Evolutionary conservation across 257 asterid species (phyloP).

Genomic region (Euphrasia confusa): DNA sequence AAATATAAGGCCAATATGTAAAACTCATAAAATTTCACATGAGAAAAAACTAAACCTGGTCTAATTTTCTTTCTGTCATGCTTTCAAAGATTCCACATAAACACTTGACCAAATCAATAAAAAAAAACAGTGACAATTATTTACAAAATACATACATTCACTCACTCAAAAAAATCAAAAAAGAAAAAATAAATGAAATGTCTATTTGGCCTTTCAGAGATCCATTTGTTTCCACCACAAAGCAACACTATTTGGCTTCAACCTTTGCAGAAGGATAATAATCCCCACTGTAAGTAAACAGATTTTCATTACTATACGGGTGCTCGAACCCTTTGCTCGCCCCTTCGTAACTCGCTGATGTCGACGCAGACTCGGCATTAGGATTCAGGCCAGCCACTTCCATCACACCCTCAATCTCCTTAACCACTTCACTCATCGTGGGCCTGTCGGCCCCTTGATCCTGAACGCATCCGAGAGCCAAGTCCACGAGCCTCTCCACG

Average conservation of each 20-base stretch:
- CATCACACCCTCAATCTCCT: background rate
- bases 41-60: too few relatives aligned
- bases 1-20: too few relatives aligned
- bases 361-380: background rate
- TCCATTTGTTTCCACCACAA: background rate
- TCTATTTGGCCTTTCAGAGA: too few relatives aligned
- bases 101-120: background rate
- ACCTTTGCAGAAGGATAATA: background rate
- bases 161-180: background rate
- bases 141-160: background rate
- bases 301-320: background rate
- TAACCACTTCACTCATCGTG: background rate
- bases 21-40: too few relatives aligned
- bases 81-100: background rate
- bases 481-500: background rate
- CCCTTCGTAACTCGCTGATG: constrained; percentile 1
- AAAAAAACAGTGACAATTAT: too few relatives aligned
- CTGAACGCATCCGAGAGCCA: background rate
- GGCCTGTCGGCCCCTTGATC: background rate
- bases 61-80: too few relatives aligned
- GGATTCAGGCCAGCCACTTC: background rate
- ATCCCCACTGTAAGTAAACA: background rate
- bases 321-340: constrained; percentile 3
- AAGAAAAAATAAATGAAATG: too few relatives aligned
- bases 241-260: background rate